Conservation (phyloP, 1,139 yeast species). For the Yamadazyma jaroonii region DNA sequence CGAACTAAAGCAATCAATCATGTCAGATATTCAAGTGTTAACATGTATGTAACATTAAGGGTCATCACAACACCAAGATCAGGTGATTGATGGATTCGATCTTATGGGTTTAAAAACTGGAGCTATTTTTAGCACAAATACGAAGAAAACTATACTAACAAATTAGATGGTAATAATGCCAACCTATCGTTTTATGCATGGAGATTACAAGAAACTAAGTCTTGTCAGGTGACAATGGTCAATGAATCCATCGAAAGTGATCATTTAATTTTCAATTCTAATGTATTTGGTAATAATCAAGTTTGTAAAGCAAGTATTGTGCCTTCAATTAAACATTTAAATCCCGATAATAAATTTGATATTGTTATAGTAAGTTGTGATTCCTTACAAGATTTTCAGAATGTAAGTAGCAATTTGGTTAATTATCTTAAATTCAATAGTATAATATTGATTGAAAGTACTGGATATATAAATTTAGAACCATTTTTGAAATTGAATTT, state of each 20-base stretch:
- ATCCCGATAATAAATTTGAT: slow-evolving; percentile 24
- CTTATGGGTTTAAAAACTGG: no score
- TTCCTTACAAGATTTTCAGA: slow-evolving; percentile 45
- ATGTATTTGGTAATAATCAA: slow-evolving; percentile 18
- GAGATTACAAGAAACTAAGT: slow-evolving; percentile 40
- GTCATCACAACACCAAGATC: no score
- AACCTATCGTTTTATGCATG: slow-evolving; percentile 51
- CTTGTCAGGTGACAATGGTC: slow-evolving; percentile 35
- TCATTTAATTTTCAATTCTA: slow-evolving; percentile 19
- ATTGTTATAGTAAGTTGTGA: slow-evolving; percentile 34
- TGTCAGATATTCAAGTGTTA: slow-evolving; percentile 20
- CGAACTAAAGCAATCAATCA: background rate
- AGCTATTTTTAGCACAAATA: no score
- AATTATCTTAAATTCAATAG: slow-evolving; percentile 34
- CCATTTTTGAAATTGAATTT: slow-evolving; percentile 52
- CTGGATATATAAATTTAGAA: slow-evolving; percentile 70
- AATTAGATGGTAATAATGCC: slow-evolving; percentile 46
- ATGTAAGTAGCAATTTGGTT: slow-evolving; percentile 22
- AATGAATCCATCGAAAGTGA: slow-evolving; percentile 15
- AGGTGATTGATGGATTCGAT: no score
- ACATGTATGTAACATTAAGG: slow-evolving; percentile 31
- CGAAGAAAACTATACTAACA: slow-evolving; percentile 7
- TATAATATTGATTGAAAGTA: slow-evolving; percentile 60
- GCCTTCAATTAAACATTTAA: slow-evolving; percentile 17
- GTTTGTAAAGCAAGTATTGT: slow-evolving; percentile 23